phyloP scores from a whole-genome alignment of 2,329 filamentous ascomycete species.

The Pseudopithomyces chartarum region DNA sequence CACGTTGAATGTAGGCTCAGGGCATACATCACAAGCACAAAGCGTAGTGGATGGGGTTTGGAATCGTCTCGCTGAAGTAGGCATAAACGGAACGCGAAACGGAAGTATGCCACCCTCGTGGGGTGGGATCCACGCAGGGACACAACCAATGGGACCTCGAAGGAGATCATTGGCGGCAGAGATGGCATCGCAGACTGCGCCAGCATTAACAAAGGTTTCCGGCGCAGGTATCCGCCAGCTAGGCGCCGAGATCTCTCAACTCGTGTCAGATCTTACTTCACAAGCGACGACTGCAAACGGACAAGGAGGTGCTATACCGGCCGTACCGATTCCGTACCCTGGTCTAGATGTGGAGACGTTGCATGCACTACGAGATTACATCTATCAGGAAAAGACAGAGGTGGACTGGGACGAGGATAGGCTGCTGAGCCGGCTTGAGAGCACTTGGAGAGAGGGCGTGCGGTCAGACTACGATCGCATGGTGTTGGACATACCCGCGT shows the following conservation, averaged over 20 bases:
- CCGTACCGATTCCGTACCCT: conserved; percentile 25
- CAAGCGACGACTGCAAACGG: conserved; percentile 17
- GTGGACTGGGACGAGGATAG: conserved; percentile 33
- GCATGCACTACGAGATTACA: conserved; percentile 35
- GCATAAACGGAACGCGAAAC: conserved; percentile 21
- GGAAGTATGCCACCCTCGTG: conserved; percentile 14
- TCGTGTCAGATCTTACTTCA: conserved; percentile 34
- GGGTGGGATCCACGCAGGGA: conserved; percentile 7
- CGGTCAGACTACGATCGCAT: conserved; percentile 32
- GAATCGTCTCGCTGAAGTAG: conserved; percentile 22
- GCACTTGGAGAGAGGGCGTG: conserved; percentile 36
- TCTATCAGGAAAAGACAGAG: conserved; percentile 33
- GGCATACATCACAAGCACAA: conserved; percentile 19
- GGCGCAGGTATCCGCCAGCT: conserved; percentile 31
- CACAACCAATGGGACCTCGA: conserved; percentile 3
- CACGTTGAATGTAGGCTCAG: conserved; percentile 12
- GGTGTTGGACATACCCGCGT: conserved; percentile 32
- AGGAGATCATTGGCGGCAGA: conserved; percentile 9
- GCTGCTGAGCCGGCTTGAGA: conserved; percentile 37
- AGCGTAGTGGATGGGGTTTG: conserved; percentile 30
- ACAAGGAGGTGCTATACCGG: neutral
- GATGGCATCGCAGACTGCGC: conserved; percentile 21
- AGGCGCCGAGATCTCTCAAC: conserved; percentile 31
- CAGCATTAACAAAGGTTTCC: conserved; percentile 27
- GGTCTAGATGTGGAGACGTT: conserved; percentile 38